These are phyloP conservation scores for Sugiyamaella xylanicola DNA, from an alignment of 1,139 yeast genomes.

Conservation along the genomic window DNA sequence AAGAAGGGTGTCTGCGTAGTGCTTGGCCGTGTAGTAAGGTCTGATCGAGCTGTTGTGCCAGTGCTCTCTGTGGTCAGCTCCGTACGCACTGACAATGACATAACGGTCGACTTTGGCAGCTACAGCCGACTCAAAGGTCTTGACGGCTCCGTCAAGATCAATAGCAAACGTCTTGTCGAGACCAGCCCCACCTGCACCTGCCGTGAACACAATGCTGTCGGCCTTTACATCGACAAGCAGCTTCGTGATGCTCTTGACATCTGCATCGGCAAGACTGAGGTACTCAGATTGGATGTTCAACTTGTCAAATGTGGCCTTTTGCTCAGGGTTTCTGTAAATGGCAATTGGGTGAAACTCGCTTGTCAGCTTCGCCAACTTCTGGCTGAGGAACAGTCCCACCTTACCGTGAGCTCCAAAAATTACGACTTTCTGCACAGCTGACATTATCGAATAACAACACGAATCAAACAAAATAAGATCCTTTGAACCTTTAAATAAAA, in stretches of 20 bases:
- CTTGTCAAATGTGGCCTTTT: slow-evolving; percentile 44
- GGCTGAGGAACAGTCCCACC: slow-evolving; percentile 51
- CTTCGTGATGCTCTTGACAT: slow-evolving; percentile 45
- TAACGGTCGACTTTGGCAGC: slow-evolving; percentile 51
- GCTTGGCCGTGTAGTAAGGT: slow-evolving; percentile 56
- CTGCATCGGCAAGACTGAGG: slow-evolving; percentile 46
- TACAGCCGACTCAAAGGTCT: slow-evolving; percentile 58
- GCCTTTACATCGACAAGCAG: slow-evolving; percentile 47
- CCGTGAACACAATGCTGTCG: slow-evolving; percentile 62
- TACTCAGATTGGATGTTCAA: slow-evolving; percentile 47
- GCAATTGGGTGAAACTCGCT: slow-evolving; percentile 50
- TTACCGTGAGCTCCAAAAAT: slow-evolving; percentile 67
- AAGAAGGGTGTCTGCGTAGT: slow-evolving; percentile 57
- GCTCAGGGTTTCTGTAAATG: slow-evolving; percentile 53
- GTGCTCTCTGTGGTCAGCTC: slow-evolving; percentile 53
- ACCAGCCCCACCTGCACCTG: slow-evolving; percentile 63
- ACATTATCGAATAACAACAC: slow-evolving; percentile 6
- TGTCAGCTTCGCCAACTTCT: slow-evolving; percentile 36
- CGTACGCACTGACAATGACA: slow-evolving; percentile 58
- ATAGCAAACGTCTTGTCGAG: slow-evolving; percentile 52
- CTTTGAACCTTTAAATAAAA: no score
- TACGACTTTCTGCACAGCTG: slow-evolving; percentile 40
- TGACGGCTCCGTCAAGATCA: slow-evolving; percentile 65
- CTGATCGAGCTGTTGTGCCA: slow-evolving; percentile 43
- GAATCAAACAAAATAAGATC: neutral